These are phyloP conservation scores for Kuraishia molischiana DNA, from an alignment of 805 yeast genomes.

Conservation along the genomic window DNA sequence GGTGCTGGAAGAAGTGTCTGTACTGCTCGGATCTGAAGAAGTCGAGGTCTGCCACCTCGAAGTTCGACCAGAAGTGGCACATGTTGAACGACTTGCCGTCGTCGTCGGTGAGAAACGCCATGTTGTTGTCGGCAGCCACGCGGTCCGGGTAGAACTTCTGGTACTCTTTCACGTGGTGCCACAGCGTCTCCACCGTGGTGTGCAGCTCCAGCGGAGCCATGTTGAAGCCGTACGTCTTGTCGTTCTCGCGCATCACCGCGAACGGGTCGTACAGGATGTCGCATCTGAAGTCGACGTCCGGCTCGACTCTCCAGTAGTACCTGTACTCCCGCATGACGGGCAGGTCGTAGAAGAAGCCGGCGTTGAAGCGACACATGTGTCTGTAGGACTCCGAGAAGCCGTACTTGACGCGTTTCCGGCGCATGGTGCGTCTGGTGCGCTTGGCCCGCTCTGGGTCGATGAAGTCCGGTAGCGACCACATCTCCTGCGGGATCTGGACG, in stretches of 20 bases:
- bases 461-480: slow-evolving; percentile 62
- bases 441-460: slow-evolving; percentile 46
- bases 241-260: slow-evolving; percentile 26
- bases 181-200: slow-evolving; percentile 41
- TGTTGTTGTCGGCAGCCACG: slow-evolving; percentile 36
- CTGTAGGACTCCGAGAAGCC: slow-evolving; percentile 44
- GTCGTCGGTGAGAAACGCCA: slow-evolving; percentile 38
- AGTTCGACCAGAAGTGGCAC: slow-evolving; percentile 61
- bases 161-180: slow-evolving; percentile 38
- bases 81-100: slow-evolving; percentile 33
- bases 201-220: slow-evolving; percentile 42
- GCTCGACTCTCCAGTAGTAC: slow-evolving; percentile 56
- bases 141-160: slow-evolving; percentile 32
- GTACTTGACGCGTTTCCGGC: slow-evolving; percentile 26
- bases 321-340: slow-evolving; percentile 33
- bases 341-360: slow-evolving; percentile 49
- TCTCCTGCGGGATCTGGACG: slow-evolving; percentile 46
- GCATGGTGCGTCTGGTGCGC: slow-evolving; percentile 33
- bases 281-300: slow-evolving; percentile 45
- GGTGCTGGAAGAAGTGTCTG: slow-evolving; percentile 40
- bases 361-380: slow-evolving; percentile 68
- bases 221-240: slow-evolving; percentile 40
- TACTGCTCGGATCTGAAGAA: slow-evolving; percentile 51
- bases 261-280: slow-evolving; percentile 50
- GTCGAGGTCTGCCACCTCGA: slow-evolving; percentile 49